Conservation (phyloP, 1,284 basidiomycete species). For the Hortiboletus rubellus region DNA sequence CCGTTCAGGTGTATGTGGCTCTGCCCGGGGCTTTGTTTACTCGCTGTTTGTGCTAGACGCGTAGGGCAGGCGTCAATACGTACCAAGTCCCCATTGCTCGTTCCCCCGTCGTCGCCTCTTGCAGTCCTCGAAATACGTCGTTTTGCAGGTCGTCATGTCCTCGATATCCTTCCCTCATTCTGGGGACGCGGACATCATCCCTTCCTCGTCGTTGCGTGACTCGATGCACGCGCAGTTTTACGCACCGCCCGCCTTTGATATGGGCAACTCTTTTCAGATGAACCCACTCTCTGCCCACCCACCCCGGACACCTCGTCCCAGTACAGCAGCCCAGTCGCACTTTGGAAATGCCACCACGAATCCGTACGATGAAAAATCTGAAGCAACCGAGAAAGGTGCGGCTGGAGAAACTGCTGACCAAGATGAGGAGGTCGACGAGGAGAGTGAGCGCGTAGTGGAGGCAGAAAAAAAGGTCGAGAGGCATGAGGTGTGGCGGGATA, state of each 20-base stretch:
- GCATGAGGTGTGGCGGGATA: slow-evolving; percentile 75
- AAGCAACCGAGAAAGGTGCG: slow-evolving; percentile 38
- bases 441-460: slow-evolving; percentile 44
- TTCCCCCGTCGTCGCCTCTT: background rate
- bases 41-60: slow-evolving; percentile 19
- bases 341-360: slow-evolving; percentile 17
- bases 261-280: slow-evolving; percentile 61
- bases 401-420: slow-evolving; percentile 41
- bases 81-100: background rate
- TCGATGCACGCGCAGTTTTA: slow-evolving; percentile 40
- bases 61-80: background rate
- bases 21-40: slow-evolving; percentile 26
- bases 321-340: slow-evolving; percentile 24
- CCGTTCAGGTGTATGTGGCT: too few species aligned
- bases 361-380: slow-evolving; percentile 35
- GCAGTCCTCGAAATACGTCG: background rate
- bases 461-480: slow-evolving; percentile 46
- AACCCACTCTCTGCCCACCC: slow-evolving; percentile 76
- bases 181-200: slow-evolving; percentile 39
- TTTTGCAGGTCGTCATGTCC: slow-evolving; percentile 41
- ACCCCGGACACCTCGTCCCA: slow-evolving; percentile 63
- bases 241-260: slow-evolving; percentile 42
- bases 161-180: slow-evolving; percentile 48
- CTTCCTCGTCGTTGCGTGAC: slow-evolving; percentile 41
- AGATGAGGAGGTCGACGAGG: slow-evolving; percentile 43